These are phyloP conservation scores for Chalciporus piperatoides DNA, from an alignment of 1,284 basidiomycete species.

Conservation along the genomic window DNA sequence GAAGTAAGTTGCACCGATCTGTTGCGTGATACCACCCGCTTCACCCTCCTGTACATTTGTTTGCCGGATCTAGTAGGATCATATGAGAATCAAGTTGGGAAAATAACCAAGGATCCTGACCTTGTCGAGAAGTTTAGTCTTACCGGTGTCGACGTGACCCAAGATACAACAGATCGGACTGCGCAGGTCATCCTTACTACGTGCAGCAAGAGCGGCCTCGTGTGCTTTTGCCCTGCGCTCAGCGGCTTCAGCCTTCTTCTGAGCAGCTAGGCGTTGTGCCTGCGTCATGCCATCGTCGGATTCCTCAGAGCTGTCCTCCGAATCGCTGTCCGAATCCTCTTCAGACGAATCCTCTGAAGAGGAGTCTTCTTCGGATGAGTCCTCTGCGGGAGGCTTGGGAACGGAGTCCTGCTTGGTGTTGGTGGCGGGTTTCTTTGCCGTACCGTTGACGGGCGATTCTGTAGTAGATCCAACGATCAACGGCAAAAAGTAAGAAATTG, in stretches of 20 bases:
- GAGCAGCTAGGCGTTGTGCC: constrained; percentile 65
- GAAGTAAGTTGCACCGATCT: constrained; percentile 99
- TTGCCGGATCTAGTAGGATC: constrained; percentile 81
- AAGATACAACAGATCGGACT: constrained; percentile 99
- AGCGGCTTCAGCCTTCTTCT: constrained; percentile 82
- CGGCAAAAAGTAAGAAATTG: background rate
- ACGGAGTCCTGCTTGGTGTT: background rate
- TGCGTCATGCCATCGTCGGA: constrained; percentile 64
- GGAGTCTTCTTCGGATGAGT: constrained; percentile 43
- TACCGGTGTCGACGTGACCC: constrained; percentile 99
- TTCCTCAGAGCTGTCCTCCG: constrained; percentile 41
- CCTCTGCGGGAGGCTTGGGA: constrained; percentile 24
- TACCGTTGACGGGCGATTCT: constrained; percentile 8
- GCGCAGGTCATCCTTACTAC: constrained; percentile 88
- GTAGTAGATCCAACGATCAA: background rate
- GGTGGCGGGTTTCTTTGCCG: constrained; percentile 2
- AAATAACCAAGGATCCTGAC: constrained; percentile 37
- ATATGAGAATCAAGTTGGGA: constrained; percentile 10
- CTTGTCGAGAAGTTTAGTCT: constrained; percentile 98
- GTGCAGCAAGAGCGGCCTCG: constrained; percentile 83
- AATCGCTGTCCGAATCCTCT: constrained; percentile 42
- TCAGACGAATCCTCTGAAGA: constrained; percentile 43
- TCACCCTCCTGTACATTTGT: constrained; percentile 99
- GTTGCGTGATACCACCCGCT: constrained; percentile 99
- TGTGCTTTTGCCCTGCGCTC: constrained; percentile 79